Conservation (phyloP, 257 asterid species). For the Cinchona pubescens region DNA sequence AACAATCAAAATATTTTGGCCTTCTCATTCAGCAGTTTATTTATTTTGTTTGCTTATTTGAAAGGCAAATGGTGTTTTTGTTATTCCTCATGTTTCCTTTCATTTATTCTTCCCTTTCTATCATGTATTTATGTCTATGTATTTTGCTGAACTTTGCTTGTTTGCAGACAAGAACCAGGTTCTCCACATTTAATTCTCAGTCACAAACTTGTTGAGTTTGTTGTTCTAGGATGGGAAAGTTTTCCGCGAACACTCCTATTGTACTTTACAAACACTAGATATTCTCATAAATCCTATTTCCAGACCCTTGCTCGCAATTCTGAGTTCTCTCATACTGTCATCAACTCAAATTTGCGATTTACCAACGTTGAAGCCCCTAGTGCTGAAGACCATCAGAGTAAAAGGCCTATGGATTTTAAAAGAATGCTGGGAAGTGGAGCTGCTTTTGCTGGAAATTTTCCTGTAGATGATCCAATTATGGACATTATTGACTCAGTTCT, state of each 20-base stretch:
- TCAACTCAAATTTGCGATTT: constrained; percentile 39
- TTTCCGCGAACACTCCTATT: constrained; percentile 39
- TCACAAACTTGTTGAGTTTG: constrained; percentile 32
- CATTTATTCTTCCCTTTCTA: not conserved
- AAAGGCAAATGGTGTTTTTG: too few species aligned
- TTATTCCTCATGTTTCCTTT: not conserved
- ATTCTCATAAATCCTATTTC: constrained; percentile 38
- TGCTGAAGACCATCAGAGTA: not conserved
- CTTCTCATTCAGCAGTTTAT: not conserved
- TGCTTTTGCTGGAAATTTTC: constrained; percentile 34
- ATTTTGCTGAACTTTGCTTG: not conserved
- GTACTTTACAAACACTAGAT: constrained; percentile 39
- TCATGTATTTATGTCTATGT: not conserved
- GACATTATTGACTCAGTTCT: constrained; percentile 36
- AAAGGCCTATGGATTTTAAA: constrained; percentile 10
- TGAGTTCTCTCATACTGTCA: constrained; percentile 26
- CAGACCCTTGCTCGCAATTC: constrained; percentile 43
- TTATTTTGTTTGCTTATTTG: too few species aligned
- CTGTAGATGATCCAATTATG: constrained; percentile 24
- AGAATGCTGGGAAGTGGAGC: constrained; percentile 26
- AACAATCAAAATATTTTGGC: not conserved
- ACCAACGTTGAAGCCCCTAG: constrained; percentile 5
- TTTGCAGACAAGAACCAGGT: constrained; percentile 32
- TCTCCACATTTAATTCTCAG: constrained; percentile 42
- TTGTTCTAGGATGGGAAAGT: constrained; percentile 41